Conservation (phyloP, 1,139 yeast species). For the Magnusiomyces paraingens region DNA sequence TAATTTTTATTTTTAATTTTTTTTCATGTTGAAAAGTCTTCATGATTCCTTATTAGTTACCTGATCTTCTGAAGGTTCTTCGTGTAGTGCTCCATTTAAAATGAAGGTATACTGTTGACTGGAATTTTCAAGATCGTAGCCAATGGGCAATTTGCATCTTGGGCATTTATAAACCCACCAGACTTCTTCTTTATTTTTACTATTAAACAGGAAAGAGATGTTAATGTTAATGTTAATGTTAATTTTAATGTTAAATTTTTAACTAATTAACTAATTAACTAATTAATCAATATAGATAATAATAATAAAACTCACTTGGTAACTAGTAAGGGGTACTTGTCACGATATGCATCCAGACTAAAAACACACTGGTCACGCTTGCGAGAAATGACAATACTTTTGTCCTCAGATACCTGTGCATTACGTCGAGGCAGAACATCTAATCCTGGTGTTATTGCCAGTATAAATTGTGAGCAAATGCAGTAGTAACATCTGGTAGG, state of each 20-base stretch:
- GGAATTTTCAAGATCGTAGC: constrained; percentile 11
- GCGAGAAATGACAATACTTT: constrained; percentile 10
- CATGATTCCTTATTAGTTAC: too few relatives aligned
- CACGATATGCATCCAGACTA: constrained; percentile 9
- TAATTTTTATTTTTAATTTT: too few relatives aligned
- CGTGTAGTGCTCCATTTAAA: constrained; percentile 3
- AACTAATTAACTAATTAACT: too few relatives aligned
- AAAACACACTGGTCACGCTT: constrained; percentile 10
- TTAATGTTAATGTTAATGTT: too few relatives aligned
- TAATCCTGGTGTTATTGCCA: constrained; percentile 9
- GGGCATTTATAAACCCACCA: constrained; percentile 15
- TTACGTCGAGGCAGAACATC: constrained; percentile 8
- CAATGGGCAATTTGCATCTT: constrained; percentile 14
- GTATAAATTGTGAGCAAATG: constrained; percentile 12
- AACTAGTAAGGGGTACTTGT: constrained; percentile 6
- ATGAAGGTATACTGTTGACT: constrained; percentile 9
- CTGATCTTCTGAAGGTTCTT: too few relatives aligned
- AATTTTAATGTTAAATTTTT: too few relatives aligned
- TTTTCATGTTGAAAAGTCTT: too few relatives aligned
- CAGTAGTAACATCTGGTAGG: constrained; percentile 11
- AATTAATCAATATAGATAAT: too few relatives aligned
- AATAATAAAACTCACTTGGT: constrained; percentile 8
- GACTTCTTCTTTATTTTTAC: constrained; percentile 5
- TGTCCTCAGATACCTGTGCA: neutral
- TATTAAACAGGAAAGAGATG: neutral